Evolutionary conservation across 345 rosid genomes (phyloP), one percentile per base, ranked within the genome.

Genomic region (Aurinia saxatilis): DNA sequence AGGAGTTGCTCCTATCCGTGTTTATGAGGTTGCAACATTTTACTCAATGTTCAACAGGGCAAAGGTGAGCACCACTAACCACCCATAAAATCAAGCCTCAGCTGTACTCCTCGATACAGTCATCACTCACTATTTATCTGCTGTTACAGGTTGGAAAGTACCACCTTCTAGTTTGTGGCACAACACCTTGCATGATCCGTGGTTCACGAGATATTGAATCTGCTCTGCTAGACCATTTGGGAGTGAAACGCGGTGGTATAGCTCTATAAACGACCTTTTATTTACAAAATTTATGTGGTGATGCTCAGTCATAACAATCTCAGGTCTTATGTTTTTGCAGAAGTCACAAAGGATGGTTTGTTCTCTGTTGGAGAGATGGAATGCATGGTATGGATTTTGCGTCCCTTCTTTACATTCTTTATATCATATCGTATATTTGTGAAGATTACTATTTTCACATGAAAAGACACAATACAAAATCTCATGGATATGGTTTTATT

Each of bases 281-380:
- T 6, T 7, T n/a, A 41, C n/a, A 49, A n/a, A n/a, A 27, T 14
- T 14, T 1, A 10, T 27, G 14, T 1, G 4, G 25, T 6, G 19
- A 15, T 34, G 39, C 61, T 68, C 52, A 59, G 42, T 42, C 48
- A 11, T 66, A 57, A 60, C 39, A 38, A n/a, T n/a, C 19, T 27
- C 11, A 57, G 60, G 35, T 64, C 25, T 17, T 63, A 27, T 73
- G 44, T 11, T 58, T 35, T 29, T 65, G 73, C 84, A 95, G 91
- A 90, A 76, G 98, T 95, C 44, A 95, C 99, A 30, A 88, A 88
- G 83, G 99, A 95, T 80, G 99, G 99, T 38, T 76, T 95, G 66
- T 95, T 95, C 82, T 88, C 99, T 13, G 90, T 95, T 58, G 99
- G 97, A 59, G 98, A 95, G 78, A 95, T 95, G 99, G 99, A 95